Base-by-base conservation (phyloP, 331 rosid genomes). In the Telfairia occidentalis region DNA sequence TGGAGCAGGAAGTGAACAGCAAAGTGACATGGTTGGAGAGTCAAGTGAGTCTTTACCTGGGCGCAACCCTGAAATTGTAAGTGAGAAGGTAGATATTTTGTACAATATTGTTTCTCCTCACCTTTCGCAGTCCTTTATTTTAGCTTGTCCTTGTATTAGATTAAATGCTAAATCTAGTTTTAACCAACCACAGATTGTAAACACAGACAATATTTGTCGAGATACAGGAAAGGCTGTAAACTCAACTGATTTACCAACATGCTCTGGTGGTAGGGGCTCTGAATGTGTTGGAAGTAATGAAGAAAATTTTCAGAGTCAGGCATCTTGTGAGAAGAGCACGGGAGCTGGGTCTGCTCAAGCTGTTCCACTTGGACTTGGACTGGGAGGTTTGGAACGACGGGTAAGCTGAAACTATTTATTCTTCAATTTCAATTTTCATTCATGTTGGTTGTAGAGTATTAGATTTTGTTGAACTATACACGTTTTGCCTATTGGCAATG, bases 361-460 rank as follows among this genome's bases (percentile, higher is more conserved):
- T 79, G 85, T 81, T 81, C 99, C 99, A 5, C 92, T 92, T 73
- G 99, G 99, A 73, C 81, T 95, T 83, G 99, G 99, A 76, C 43
- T 82, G 57, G 82, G 90, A 80, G 87, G 91, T 78, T 75, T 92
- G 87, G 97, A 90, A 75, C 93, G 86, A 29, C 87, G 88, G 90
- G 99, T 95, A 79, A 87, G 84, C 12, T 60, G 29, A 76, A 59
- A 53, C 40, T 76, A 5, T 59, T 23, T 43, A 29, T 16, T 59
- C 11, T 72, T 67, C 50, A 7, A 65, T 7, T 28, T 45, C 28
- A 13, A 70, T 70, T 34, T 2, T 63, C 9, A 4, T 61, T 61
- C 40, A 29, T 18, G 70, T 30, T 32, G 12, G 24, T 60, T 61
- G 46, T 18, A 8, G 16, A 8, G 16, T 34, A 43, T 26, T 15